Evolutionary conservation across 371 early-diverging fungal genomes (phyloP).

Genomic region (Mucor piriformis): DNA sequence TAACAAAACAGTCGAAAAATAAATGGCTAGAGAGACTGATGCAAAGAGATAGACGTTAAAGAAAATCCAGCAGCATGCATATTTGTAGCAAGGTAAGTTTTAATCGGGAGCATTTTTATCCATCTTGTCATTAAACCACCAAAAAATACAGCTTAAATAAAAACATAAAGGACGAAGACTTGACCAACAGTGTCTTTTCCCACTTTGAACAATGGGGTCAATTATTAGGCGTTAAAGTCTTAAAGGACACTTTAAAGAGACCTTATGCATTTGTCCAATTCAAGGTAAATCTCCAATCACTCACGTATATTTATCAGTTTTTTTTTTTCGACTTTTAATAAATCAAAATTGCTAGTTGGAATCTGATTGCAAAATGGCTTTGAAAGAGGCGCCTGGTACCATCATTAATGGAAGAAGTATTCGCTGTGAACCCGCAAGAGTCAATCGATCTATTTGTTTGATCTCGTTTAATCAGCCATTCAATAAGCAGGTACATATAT

Average conservation of each 20-base stretch:
- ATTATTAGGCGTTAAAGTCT: constrained; percentile 74
- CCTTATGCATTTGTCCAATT: constrained; percentile 90
- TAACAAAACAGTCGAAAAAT: too few relatives aligned
- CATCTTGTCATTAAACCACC: neutral
- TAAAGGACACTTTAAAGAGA: constrained; percentile 77
- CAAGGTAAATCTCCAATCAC: constrained; percentile 43
- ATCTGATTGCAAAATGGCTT: constrained; percentile 65
- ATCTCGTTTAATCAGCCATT: constrained; percentile 48
- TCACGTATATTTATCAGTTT: neutral
- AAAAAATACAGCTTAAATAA: constrained; percentile 18
- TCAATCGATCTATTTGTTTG: constrained; percentile 80
- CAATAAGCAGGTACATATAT: constrained; percentile 48
- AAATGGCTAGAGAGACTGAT: too few relatives aligned
- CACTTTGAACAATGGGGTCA: constrained; percentile 75
- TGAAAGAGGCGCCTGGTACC: constrained; percentile 71
- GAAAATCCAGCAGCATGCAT: constrained; percentile 56
- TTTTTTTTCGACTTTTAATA: too few relatives aligned
- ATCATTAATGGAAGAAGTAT: constrained; percentile 72
- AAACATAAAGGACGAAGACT: constrained; percentile 31
- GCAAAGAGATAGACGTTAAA: constrained; percentile 5
- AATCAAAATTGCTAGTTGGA: constrained; percentile 6
- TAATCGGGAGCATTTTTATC: too few relatives aligned
- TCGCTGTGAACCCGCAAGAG: constrained; percentile 84
- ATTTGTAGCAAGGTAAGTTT: constrained; percentile 59
- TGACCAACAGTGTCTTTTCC: constrained; percentile 60